Evolutionary conservation across 2,329 filamentous ascomycete species (phyloP), one percentile per base, ranked within the genome.

Genomic region (Gnomoniopsis sp.): DNA sequence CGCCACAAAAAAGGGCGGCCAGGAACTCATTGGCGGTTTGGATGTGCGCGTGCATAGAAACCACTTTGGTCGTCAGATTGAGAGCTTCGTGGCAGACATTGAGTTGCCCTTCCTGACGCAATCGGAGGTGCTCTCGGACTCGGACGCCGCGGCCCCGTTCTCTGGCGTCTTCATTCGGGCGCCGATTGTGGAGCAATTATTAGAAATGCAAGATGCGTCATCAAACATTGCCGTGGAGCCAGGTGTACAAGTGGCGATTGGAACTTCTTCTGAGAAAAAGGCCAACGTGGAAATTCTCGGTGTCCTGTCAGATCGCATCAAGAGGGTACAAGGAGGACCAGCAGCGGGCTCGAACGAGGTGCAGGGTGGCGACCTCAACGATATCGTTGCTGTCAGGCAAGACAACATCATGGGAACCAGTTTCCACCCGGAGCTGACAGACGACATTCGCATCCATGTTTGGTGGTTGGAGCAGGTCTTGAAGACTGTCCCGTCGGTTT

Each of bases 381-480:
- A 96, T 65, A 93, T 98, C 53, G 87, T 98, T 53, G 93, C 93
- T 0, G 91, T 98, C 36, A 82, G 84, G 64, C 93, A 98, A 75
- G 91, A 89, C 0, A 97, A 97, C 72, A 88, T 96, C 0, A 89
- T 98, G 67, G 95, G 92, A 3, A 97, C 90, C 3, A 97, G 93
- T 68, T 99, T 98, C 70, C 95, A 98, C 68, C 95, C 95, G 0
- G 95, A 99, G 73, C 73, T 99, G 72, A 98, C 93, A 0, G 84
- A 86, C 8, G 95, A 99, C 75, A 79, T 87, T 58, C 83, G 95
- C 57, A 96, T 98, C 68, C 95, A 99, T 73, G 81, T 85, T 4
- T 98, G 95, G 95, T 99, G 95, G 95, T 69, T 99, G 70, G 77
- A 82, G 65, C 85, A 93, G 73, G 89, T 91, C 34, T 67, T 81